Percentiles rank a stretch among this genome's conserved stretches.
Conservation (phyloP, 1,284 basidiomycete species). For the Tilletia horrida region DNA sequence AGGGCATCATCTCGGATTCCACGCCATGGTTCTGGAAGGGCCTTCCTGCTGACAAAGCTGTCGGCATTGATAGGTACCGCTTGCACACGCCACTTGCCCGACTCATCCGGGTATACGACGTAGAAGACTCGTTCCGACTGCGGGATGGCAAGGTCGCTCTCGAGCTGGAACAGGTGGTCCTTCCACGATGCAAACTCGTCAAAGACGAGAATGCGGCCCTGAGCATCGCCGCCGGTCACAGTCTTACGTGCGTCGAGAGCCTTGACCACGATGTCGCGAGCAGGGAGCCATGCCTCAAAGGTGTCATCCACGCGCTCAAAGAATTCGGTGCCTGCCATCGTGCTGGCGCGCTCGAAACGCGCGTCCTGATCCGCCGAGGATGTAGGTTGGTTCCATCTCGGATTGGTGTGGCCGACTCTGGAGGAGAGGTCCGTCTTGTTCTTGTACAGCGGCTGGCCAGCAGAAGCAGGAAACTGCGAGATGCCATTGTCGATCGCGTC, state of each 20-base stretch:
- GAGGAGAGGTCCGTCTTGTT: constrained; percentile 49
- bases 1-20: constrained; percentile 82
- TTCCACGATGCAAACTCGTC: constrained; percentile 82
- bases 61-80: constrained; percentile 79
- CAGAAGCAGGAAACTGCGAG: constrained; percentile 38
- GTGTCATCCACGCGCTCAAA: constrained; percentile 76
- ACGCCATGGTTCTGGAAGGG: constrained; percentile 86
- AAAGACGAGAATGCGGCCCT: constrained; percentile 76
- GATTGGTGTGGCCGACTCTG: constrained; percentile 47
- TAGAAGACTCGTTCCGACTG: constrained; percentile 65
- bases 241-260: constrained; percentile 65
- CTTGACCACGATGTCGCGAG: constrained; percentile 72
- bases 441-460: constrained; percentile 45
- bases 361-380: constrained; percentile 34
- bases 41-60: constrained; percentile 85
- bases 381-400: constrained; percentile 48
- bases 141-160: constrained; percentile 57
- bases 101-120: constrained; percentile 79
- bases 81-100: constrained; percentile 81
- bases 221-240: constrained; percentile 62
- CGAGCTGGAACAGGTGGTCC: constrained; percentile 86
- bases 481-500: constrained; percentile 75
- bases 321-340: constrained; percentile 83
- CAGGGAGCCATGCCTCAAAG: constrained; percentile 85
- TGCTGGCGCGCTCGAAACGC: constrained; percentile 73